Conservation (phyloP, 257 asterid genomes). For the Solanum appendiculatum region DNA sequence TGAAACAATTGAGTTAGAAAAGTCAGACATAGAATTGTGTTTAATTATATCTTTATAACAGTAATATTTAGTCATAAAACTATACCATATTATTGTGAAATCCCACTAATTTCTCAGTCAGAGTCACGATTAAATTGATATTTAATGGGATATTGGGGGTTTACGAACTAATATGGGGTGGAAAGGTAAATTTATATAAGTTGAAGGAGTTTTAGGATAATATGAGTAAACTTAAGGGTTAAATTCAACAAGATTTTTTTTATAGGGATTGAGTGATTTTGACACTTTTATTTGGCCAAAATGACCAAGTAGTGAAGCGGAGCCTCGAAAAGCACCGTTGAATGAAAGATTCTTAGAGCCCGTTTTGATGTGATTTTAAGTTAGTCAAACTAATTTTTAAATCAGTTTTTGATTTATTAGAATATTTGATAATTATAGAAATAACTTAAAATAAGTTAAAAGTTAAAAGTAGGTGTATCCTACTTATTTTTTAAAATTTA, state of each 20-base stretch:
- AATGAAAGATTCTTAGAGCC: neutral
- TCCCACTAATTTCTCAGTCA: neutral
- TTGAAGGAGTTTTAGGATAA: neutral
- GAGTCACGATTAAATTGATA: no score
- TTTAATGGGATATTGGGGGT: neutral
- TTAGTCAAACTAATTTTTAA: no score
- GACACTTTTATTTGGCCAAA: no score
- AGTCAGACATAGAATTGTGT: neutral
- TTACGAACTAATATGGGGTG: no score
- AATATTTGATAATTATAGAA: no score
- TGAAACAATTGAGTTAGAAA: neutral
- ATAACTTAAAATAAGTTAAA: no score
- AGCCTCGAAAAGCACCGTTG: neutral
- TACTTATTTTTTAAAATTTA: no score
- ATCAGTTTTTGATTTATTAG: no score
- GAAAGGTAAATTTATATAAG: neutral
- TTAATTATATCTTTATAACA: neutral
- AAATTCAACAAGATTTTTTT: neutral
- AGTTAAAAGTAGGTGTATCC: no score
- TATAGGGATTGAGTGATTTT: no score
- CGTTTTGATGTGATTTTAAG: no score
- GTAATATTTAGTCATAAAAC: neutral
- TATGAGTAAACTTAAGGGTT: neutral
- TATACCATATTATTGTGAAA: neutral
- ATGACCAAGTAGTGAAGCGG: no score